Base-by-base conservation (phyloP, 1,284 basidiomycete species). In the Peniophora sp. region DNA sequence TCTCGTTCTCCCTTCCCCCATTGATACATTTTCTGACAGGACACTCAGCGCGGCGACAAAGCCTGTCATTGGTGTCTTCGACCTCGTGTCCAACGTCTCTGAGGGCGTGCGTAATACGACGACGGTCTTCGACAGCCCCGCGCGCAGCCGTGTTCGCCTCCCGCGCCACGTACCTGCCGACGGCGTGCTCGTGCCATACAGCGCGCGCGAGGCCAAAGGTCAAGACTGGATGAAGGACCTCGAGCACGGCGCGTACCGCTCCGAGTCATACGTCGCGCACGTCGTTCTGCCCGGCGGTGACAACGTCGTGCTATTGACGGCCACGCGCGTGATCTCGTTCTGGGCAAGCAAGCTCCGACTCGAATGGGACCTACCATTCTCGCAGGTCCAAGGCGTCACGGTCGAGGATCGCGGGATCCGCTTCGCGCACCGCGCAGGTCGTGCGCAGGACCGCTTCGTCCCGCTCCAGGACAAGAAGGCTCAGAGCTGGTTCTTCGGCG, bases 41-140 rank as follows among this genome's bases (percentile, higher is more conserved):
- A 36, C 44, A 52, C 55, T 44, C 58, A 92, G 91, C 23, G 90
- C 80, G 38, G 84, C 99, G 49, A 97, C 97, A 3, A 99, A 99
- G 69, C 97, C 97, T 3, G 93, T 89, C 1, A 92, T 99, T 11
- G 97, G 97, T 2, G 85, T 97, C 1, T 96, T 99, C 63, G 97
- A 99, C 68, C 79, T 99, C 44, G 90, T 95, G 2, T 89, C 94
- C 25, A 98, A 96, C 61, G 85, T 98, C 23, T 88, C 90, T n/a
- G 96, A 97, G 77, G 95, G 94, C 77, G 93, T 98, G 56, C 83
- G 97, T 39, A 99, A 99, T 63, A 99, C 97, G 0, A 99, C 97
- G 0, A 98, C 93, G 2, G 96, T 98, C 1, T 99, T 99, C 58
- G 97, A 99, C 63, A 90, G 85, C 57, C 89, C 90, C 45, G 88